Evolutionary conservation across 2,329 filamentous ascomycete species (phyloP), one percentile per base, ranked within the genome.

Genomic region (Diaporthe citriasiana): DNA sequence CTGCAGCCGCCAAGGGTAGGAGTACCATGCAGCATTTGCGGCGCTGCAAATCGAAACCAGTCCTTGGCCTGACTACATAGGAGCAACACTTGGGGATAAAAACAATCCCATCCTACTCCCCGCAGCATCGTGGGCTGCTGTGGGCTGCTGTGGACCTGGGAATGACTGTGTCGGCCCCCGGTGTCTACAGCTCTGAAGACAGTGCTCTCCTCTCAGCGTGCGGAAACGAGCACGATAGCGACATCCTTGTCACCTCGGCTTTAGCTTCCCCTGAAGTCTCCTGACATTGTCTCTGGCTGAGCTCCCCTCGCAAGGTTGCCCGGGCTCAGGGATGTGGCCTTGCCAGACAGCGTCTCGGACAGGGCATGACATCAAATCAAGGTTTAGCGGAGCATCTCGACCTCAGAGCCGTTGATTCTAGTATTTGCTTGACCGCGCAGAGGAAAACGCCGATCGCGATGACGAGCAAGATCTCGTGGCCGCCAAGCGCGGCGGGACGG

Each of bases 361-460:
- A 68, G 63, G 63, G 63, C 63, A 63, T 71, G 70, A 71, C 70
- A 71, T 71, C 70, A 71, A 71, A 63, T 63, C 45, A 63, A 63
- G 59, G 70, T 71, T 71, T 63, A 27, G 70, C 70, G 70, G 70
- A 71, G 70, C 70, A 42, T 71, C 30, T 63, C 19, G 45, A 55
- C 45, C 70, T 63, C 47, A 40, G 2, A 38, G 56, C 33, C 70
- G 35, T 38, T 51, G 33, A 60, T 35, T 40, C 45, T n/a, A 27
- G 22, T 35, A 22, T 35, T 17, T 65, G 42, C 30, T 50, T 9
- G 42, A 25, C 27, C 35, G 42, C 42, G 15, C 27, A 12, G 42
- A 65, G 60, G 42, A 50, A 30, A 65, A 22, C 7, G 60, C 9
- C 42, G 63, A 53, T 68, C 63, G 47, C 63, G 47, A 68, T 68